phyloP scores from a whole-genome alignment of 176 grass and related monocot genomes.

The Aegilops longissima region DNA sequence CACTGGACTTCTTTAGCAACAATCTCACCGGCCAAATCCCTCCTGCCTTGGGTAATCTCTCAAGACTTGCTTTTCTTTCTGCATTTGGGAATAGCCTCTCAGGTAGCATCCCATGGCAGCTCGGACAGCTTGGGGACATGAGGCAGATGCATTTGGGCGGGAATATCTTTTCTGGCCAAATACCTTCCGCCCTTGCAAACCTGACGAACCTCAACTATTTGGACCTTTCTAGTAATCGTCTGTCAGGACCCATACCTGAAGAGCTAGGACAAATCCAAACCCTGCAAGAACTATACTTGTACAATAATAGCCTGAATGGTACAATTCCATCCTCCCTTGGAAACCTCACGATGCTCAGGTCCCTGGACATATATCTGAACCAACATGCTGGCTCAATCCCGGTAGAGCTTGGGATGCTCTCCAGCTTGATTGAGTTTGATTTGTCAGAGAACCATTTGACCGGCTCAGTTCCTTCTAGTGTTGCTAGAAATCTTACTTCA shows the following conservation, averaged over 20 bases:
- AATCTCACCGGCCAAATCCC: constrained; percentile 29
- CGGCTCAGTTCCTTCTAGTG: not conserved
- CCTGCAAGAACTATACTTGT: not conserved
- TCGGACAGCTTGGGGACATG: not conserved
- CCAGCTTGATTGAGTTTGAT: not conserved
- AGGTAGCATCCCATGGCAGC: not conserved
- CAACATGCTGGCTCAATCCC: not conserved
- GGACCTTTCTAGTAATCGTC: not conserved
- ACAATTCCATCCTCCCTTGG: not conserved
- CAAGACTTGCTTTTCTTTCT: not conserved
- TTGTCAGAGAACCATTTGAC: not conserved
- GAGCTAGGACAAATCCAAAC: not conserved
- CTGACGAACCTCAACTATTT: not conserved
- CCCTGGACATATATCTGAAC: not conserved
- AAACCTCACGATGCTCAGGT: constrained; percentile 2
- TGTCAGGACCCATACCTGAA: constrained; percentile 27
- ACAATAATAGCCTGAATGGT: not conserved
- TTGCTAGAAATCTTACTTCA: not conserved
- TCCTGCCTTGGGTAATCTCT: not conserved
- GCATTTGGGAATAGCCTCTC: not conserved
- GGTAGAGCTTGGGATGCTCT: not conserved
- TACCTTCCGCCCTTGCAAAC: constrained; percentile 29
- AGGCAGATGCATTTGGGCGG: not conserved
- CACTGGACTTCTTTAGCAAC: not conserved
- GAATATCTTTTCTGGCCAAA: not conserved